Evolutionary conservation across 164 flowering plant species (phyloP).

Genomic region (Magnolia sinica): DNA sequence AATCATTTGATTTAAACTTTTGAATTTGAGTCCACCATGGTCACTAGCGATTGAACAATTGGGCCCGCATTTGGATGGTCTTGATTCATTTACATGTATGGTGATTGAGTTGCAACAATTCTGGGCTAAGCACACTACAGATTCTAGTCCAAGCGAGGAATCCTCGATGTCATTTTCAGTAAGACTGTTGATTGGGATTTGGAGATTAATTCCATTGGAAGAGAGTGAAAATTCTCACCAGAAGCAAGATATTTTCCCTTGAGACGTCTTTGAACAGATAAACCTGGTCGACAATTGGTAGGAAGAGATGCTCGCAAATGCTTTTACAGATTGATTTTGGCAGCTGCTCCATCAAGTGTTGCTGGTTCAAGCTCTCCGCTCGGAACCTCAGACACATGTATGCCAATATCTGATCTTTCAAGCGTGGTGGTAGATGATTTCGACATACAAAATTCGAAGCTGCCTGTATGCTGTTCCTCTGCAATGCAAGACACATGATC

Average conservation of each 20-base stretch:
- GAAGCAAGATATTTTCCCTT: conserved; percentile 50
- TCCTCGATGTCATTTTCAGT: no score
- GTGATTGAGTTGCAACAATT: no score
- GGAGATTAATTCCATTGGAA: background rate
- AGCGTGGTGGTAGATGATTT: conserved; percentile 64
- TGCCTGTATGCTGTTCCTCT: conserved; percentile 88
- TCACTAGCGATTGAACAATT: no score
- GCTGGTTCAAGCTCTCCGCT: conserved; percentile 90
- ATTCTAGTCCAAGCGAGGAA: no score
- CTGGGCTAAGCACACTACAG: no score
- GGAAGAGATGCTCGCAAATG: conserved; percentile 74
- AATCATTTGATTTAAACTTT: no score
- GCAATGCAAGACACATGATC: conserved; percentile 12
- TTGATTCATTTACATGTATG: no score
- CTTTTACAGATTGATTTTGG: conserved; percentile 82
- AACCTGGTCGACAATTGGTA: conserved; percentile 68
- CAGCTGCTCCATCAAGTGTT: conserved; percentile 73
- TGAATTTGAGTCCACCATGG: no score
- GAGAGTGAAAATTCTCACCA: conserved; percentile 33
- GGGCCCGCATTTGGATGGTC: no score
- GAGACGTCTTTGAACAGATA: conserved; percentile 78
- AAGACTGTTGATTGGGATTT: background rate
- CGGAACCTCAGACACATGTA: conserved; percentile 86
- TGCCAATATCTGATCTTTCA: conserved; percentile 78
- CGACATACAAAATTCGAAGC: conserved; percentile 79